phyloP scores from a whole-genome alignment of 495 filamentous ascomycete species.

The Hypoxylon fragiforme region DNA sequence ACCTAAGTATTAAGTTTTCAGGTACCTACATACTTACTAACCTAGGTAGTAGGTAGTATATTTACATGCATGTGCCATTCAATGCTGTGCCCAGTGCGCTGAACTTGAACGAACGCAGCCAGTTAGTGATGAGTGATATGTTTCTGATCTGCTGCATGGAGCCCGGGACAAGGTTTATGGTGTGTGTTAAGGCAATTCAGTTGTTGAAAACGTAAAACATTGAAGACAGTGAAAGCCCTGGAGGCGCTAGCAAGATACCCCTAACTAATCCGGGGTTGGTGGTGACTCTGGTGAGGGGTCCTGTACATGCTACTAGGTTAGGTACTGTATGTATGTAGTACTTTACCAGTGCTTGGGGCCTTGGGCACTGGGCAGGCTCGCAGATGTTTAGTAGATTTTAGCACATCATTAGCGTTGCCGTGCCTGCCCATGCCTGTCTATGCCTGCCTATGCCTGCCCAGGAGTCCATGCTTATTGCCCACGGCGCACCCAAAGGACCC shows the following conservation, averaged over 20 bases:
- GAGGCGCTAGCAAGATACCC: conserved; percentile 9
- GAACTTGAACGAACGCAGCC: conserved; percentile 14
- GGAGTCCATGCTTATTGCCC: too few relatives aligned
- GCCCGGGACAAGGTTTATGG: conserved; percentile 18
- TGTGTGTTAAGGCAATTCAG: conserved; percentile 15
- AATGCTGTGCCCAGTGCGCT: too few relatives aligned
- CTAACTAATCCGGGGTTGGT: conserved; percentile 30
- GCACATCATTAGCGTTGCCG: conserved; percentile 20
- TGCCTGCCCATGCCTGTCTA: conserved; percentile 14
- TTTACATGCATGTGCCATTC: too few relatives aligned
- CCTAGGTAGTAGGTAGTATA: too few relatives aligned
- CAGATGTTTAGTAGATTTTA: too few relatives aligned
- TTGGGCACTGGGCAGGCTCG: conserved; percentile 29
- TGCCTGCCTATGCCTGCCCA: too few relatives aligned
- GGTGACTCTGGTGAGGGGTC: conserved; percentile 9
- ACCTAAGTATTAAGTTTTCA: too few relatives aligned
- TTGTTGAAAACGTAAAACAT: conserved; percentile 14
- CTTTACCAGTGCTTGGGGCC: too few relatives aligned
- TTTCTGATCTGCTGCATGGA: conserved; percentile 26
- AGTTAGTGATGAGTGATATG: conserved; percentile 18
- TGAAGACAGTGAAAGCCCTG: neutral
- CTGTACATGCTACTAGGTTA: too few relatives aligned
- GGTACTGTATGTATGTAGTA: too few relatives aligned
- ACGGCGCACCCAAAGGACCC: too few relatives aligned
- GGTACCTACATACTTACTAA: too few relatives aligned